These are phyloP conservation scores for Wakefieldia striispora DNA, from an alignment of 768 basidiomycete species.

Conservation along the genomic window DNA sequence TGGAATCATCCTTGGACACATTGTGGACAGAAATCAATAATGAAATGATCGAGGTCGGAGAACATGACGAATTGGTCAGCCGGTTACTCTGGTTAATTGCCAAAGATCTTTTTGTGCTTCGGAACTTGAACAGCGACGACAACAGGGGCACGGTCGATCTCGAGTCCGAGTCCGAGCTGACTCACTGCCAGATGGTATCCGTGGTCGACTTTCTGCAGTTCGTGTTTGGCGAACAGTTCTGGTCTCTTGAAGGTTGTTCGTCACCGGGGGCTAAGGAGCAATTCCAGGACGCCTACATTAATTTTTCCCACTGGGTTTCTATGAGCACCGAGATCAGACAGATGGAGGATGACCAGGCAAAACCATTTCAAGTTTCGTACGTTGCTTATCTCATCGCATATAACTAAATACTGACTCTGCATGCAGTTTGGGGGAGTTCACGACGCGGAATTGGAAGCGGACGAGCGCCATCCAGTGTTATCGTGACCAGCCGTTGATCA, in stretches of 20 bases:
- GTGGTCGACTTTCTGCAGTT: constrained; percentile 3
- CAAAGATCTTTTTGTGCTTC: constrained; percentile 3
- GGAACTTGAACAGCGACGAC: too few relatives aligned
- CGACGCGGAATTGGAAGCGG: too few relatives aligned
- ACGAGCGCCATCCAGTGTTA: too few relatives aligned
- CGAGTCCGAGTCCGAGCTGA: background rate
- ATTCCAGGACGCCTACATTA: constrained; percentile 4
- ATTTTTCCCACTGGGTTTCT: constrained; percentile 11
- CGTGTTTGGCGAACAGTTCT: constrained; percentile 1
- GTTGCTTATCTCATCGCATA: too few relatives aligned
- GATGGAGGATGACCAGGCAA: too few relatives aligned
- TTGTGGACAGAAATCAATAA: background rate
- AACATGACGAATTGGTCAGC: constrained; percentile 8
- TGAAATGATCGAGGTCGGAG: constrained; percentile 7
- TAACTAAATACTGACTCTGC: too few relatives aligned
- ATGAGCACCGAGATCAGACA: constrained; percentile 1
- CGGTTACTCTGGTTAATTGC: constrained; percentile 8
- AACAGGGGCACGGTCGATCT: too few relatives aligned
- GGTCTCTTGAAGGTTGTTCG: background rate
- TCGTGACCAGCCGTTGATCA: too few relatives aligned
- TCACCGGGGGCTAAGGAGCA: background rate
- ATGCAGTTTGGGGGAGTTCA: too few relatives aligned
- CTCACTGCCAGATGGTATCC: constrained; percentile 2
- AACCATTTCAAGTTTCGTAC: too few relatives aligned
- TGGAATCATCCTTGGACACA: background rate